Evolutionary conservation across 495 filamentous ascomycete genomes (phyloP), one percentile per base, ranked within the genome.

Genomic region (Aspergillus mulundensis): DNA sequence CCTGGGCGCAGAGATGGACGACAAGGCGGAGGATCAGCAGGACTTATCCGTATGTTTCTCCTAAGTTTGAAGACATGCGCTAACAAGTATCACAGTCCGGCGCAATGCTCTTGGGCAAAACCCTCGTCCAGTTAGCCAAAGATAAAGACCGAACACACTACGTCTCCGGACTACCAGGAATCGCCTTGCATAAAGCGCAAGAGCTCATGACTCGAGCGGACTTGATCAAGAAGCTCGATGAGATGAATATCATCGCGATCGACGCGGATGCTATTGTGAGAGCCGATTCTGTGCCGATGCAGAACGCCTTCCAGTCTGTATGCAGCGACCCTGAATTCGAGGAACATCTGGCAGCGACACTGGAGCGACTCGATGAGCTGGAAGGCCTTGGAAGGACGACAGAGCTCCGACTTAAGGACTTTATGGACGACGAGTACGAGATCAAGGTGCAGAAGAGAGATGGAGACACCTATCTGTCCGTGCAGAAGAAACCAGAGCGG

Each of bases 11-110:
- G 88, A 90, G 58, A 97, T 97, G 92, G 94, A 98, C 59, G 94
- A 97, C 72, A 95, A 98, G 71, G 94, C 97, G 36, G 97, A 97
- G 94, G 90, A 97, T 65, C 88, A 97, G 71, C 94, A 97, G 62
- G 97, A 98, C 67, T 92, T 88, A 72, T 88, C 92, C 30, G 87
- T 90, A 70, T 66, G 84, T 77, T 28, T 30, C 32, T 10, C 32
- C 32, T 15, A 36, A 2, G 32, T 15, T 36, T 3, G 2, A 2
- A 14, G 12, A 10, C 7, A 36, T 36, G 5, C 2, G 12, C 54
- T 54, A 54, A 62, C 28, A 46, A 14, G 32, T 8, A 4, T 3
- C 8, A 38, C 43, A 90, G 80, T 88, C 90, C 15, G 90, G 92
- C 8, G 92, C 94, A 12, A 94, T 97, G 84, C 87, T 97, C n/a